Base-by-base conservation (phyloP, 306 rosid species). In the Acacia crassicarpa region DNA sequence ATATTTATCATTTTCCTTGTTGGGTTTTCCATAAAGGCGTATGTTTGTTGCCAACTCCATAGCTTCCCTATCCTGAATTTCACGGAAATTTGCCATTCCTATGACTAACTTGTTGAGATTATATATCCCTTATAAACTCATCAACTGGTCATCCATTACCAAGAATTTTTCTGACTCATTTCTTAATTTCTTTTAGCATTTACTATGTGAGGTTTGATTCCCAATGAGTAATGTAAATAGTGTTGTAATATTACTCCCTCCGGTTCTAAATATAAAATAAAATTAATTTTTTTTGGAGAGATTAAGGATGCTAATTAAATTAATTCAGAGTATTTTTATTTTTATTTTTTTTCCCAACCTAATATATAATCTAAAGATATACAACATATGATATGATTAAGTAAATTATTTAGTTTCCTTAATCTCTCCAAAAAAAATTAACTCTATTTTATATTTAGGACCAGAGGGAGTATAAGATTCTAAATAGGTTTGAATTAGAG, bases 1-100 rank as follows among this genome's bases (percentile, higher is more conserved):
- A 93, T 77, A 38, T 76, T 75, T 48, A 65, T 76, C 58, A 46
- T 67, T 76, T 61, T 54, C 41, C 62, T 67, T 30, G 41, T 75
- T 69, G 66, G 32, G 43, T 63, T 73, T 86, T 44, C 80, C 48
- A 0, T 14, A 14, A 19, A 9, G 49, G 43, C 9, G 23, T 15
- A 59, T 75, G n/a, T 68, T 45, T 75, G 14, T 76, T 68, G 33
- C 72, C 20, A 51, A 13, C 54, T 54, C 30, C 54, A 17, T 63
- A 20, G 49, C 58, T 74, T 59, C 32, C 14, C 45, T 17, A 30
- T 48, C 67, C 19, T 15, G 74, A 72, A 27, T 19, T 45, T 46
- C 54, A 25, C 5, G 33, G 56, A 72, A 33, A 77, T 22, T 58
- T 40, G 58, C 45, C 74, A 53, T 77, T 81, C 41, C 32, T 75